A percentile compares a stretch with the other conserved stretches of the same genome.
Evolutionary conservation across 2,329 filamentous ascomycete species (phyloP).

Genomic region (Nothophaeocryptopus gaeumannii): DNA sequence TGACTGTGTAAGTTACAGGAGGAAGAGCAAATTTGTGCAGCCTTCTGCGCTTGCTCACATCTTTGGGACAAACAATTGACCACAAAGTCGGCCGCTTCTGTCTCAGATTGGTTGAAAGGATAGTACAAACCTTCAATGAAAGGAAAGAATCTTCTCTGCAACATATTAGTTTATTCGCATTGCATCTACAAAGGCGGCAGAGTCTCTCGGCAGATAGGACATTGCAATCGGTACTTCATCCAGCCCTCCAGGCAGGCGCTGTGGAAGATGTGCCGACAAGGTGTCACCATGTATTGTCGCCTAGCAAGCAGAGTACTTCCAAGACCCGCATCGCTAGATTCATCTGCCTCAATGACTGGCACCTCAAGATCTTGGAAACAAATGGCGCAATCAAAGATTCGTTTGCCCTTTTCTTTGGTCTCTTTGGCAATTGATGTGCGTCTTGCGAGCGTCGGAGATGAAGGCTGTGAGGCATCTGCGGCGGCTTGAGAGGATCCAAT

Average conservation of each 20-base stretch:
- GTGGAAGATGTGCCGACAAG: constrained; percentile 94
- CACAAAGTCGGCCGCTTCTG: neutral
- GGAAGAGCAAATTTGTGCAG: neutral
- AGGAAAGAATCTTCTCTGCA: neutral
- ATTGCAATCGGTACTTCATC: constrained; percentile 91
- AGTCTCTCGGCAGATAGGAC: constrained; percentile 89
- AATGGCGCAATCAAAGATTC: constrained; percentile 85
- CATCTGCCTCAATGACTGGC: constrained; percentile 64
- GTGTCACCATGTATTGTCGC: constrained; percentile 92
- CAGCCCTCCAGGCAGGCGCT: constrained; percentile 87
- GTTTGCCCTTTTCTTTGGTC: constrained; percentile 54
- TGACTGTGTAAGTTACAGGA: neutral
- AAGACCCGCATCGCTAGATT: constrained; percentile 43
- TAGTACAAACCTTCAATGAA: neutral
- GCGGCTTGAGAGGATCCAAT: constrained; percentile 59
- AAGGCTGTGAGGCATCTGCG: constrained; percentile 23
- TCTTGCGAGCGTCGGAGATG: constrained; percentile 27
- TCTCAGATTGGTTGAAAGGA: neutral
- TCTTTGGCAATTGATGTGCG: constrained; percentile 22
- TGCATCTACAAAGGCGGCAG: constrained; percentile 68
- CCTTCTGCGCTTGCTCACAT: neutral
- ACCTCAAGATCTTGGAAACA: constrained; percentile 91
- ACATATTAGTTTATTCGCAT: neutral
- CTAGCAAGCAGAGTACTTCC: constrained; percentile 67
- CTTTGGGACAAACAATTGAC: neutral